phyloP scores from a whole-genome alignment of 768 basidiomycete genomes.

The Favolaschia claudopus region DNA sequence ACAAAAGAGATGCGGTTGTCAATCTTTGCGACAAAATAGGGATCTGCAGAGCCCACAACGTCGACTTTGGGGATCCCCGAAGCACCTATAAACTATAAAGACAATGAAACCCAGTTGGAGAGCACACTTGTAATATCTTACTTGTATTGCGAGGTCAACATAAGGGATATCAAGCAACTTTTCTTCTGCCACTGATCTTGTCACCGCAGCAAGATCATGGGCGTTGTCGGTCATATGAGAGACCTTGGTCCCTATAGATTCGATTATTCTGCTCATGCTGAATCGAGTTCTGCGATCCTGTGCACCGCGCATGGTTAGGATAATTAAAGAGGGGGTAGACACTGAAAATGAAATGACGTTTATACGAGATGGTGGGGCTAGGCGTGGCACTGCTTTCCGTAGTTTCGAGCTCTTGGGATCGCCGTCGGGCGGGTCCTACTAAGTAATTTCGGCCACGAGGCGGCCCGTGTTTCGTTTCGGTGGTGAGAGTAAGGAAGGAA shows the following conservation, averaged over 20 bases:
- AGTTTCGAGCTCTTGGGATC: not conserved
- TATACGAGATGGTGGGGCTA: too few species aligned
- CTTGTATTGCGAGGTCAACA: slow-evolving; percentile 66
- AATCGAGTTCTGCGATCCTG: slow-evolving; percentile 41
- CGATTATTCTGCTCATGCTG: slow-evolving; percentile 44
- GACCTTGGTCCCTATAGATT: slow-evolving; percentile 32
- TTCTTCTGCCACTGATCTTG: slow-evolving; percentile 40
- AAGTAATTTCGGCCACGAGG: too few species aligned
- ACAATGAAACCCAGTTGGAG: not conserved
- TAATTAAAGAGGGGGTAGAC: not conserved
- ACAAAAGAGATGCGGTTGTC: slow-evolving; percentile 71
- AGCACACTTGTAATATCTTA: slow-evolving; percentile 28
- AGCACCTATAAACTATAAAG: slow-evolving; percentile 71
- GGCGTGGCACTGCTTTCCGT: slow-evolving; percentile 14
- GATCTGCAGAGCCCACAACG: slow-evolving; percentile 67
- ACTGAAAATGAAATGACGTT: slow-evolving; percentile 8
- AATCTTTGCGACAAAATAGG: slow-evolving; percentile 75
- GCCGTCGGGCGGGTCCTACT: too few species aligned
- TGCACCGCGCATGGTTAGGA: slow-evolving; percentile 1
- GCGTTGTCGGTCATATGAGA: slow-evolving; percentile 39
- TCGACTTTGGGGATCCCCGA: slow-evolving; percentile 75
- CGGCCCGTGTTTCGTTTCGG: too few species aligned
- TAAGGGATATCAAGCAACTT: slow-evolving; percentile 51
- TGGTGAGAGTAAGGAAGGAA: too few species aligned
- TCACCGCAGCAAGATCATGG: slow-evolving; percentile 40